Evolutionary conservation across 495 filamentous ascomycete species (phyloP).

Genomic region (Cladorrhinum samala): DNA sequence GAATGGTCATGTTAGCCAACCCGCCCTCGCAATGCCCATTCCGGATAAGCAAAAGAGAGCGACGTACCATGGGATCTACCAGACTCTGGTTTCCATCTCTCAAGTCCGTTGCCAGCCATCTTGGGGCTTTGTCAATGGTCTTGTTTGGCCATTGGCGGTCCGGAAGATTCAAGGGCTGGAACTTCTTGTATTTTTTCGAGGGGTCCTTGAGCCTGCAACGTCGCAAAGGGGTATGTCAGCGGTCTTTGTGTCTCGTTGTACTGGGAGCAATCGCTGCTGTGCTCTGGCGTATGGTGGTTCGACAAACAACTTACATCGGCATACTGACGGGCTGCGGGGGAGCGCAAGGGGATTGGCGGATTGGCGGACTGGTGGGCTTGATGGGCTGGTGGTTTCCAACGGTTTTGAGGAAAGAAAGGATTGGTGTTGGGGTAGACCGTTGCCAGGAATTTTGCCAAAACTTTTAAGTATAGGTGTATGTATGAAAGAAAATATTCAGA

Average conservation of each 20-base stretch:
- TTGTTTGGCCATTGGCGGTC: conserved; percentile 90
- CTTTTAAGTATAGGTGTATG: neutral
- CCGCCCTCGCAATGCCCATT: neutral
- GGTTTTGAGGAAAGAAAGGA: neutral
- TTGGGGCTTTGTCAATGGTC: conserved; percentile 67
- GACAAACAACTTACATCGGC: conserved; percentile 30
- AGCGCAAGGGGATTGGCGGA: neutral
- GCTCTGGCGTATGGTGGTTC: neutral
- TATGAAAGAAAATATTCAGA: neutral
- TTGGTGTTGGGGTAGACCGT: neutral
- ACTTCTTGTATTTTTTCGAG: conserved; percentile 79
- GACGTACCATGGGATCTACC: conserved; percentile 78
- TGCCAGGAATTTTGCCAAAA: too few relatives aligned
- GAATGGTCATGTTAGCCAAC: conserved; percentile 18
- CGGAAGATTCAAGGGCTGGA: conserved; percentile 69
- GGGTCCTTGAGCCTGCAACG: conserved; percentile 82
- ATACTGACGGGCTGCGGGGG: conserved; percentile 16
- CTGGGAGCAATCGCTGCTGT: conserved; percentile 3
- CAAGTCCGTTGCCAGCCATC: conserved; percentile 83
- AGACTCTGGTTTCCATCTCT: conserved; percentile 86
- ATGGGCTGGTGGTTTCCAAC: neutral
- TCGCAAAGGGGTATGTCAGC: conserved; percentile 10
- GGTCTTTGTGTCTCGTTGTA: conserved; percentile 15
- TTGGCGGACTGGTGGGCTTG: too few relatives aligned
- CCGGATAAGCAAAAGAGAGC: neutral